These are phyloP conservation scores for Ceratocystis cubensis DNA, from an alignment of 2,329 filamentous ascomycete species.

Conservation along the genomic window DNA sequence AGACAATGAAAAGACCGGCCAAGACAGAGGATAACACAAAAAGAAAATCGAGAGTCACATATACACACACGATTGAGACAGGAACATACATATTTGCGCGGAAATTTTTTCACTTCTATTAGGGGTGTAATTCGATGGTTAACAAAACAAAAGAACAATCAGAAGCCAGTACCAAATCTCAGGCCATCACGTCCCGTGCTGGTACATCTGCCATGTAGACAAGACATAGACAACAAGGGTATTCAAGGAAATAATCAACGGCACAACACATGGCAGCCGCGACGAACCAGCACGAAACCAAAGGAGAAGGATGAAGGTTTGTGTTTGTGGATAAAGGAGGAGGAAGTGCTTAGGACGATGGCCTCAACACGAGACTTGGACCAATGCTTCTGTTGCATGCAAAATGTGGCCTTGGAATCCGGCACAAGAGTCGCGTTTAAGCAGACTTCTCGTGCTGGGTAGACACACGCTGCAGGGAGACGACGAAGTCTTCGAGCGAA, in stretches of 20 bases:
- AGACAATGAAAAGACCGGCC: neutral
- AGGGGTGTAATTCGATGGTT: constrained; percentile 10
- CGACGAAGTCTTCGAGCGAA: constrained; percentile 80
- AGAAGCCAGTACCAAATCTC: constrained; percentile 13
- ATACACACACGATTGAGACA: neutral
- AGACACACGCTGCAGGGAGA: constrained; percentile 78
- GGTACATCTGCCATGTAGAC: constrained; percentile 12
- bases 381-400: constrained; percentile 14
- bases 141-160: constrained; percentile 13
- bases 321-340: neutral
- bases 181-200: constrained; percentile 12
- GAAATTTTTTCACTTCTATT: constrained; percentile 17
- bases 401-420: neutral
- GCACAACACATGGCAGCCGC: constrained; percentile 17
- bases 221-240: constrained; percentile 8
- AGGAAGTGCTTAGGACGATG: constrained; percentile 5
- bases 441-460: constrained; percentile 83
- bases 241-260: constrained; percentile 7
- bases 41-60: neutral
- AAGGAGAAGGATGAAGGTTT: neutral
- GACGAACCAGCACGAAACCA: constrained; percentile 18
- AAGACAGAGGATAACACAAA: neutral
- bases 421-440: constrained; percentile 33
- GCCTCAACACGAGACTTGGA: neutral
- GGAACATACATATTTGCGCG: constrained; percentile 12